Evolutionary conservation across 345 rosid genomes (phyloP), one percentile per base, ranked within the genome.

Genomic region (Populus ilicifolia): DNA sequence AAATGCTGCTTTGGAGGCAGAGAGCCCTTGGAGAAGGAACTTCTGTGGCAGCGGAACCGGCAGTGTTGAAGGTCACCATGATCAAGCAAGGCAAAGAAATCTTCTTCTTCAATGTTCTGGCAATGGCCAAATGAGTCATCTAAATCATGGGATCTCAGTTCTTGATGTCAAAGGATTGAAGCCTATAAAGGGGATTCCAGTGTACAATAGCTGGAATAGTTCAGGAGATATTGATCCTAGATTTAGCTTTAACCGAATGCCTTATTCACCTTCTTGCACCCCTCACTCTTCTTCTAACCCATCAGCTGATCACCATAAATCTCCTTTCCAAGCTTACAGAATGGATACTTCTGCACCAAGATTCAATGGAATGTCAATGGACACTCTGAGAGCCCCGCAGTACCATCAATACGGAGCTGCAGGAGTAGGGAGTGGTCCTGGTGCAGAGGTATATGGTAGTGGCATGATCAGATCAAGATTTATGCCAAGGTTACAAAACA

Each of bases 141-240:
- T 74, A 65, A 75, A 80, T 62, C 83, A 74, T 52, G 89, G 83
- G 70, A 73, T 83, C 65, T 81, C 83, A 35, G 44, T 68, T 41
- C 76, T 83, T 56, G 90, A 79, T 52, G 67, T 75, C 30, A 68
- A 85, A 23, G 84, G 83, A 7, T 33, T 72, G 33, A 80, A 59
- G 74, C 89, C 90, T 50, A 86, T 87, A 64, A 84, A 80, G 71
- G 92, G 92, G 25, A 83, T 87, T 75, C 90, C 92, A 4, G 81
- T 87, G 61, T 83, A 79, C 80, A 82, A 18, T 46, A 80, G 71
- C 74, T 50, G 63, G 27, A 54, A 61, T 38, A 68, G 39, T 20
- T 27, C 67, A 35, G 77, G 65, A 54, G 80, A 69, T 1, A 69
- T 70, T 75, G 86, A 86, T 67, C 80, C 80, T 8, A 81, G 72